phyloP scores from a whole-genome alignment of 306 rosid species.

The Parietaria judaica region DNA sequence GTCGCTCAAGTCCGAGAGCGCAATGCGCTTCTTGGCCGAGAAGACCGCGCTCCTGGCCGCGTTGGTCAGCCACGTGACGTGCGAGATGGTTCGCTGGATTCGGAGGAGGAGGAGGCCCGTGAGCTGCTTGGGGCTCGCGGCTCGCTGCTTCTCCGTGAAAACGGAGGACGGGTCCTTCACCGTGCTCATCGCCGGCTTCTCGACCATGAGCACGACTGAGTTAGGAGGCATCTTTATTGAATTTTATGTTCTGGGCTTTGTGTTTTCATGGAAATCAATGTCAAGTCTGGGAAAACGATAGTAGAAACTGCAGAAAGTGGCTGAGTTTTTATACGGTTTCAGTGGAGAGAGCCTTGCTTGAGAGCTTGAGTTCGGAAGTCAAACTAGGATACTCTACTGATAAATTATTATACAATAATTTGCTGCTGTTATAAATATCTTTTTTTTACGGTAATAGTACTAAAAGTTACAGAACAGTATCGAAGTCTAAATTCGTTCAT shows the following conservation, averaged over 20 bases:
- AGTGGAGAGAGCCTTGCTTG: background rate
- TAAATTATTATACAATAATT: background rate
- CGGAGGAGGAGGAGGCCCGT: constrained; percentile 87
- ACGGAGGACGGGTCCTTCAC: constrained; percentile 36
- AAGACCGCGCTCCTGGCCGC: constrained; percentile 30
- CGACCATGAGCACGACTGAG: constrained; percentile 46
- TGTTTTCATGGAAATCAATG: background rate
- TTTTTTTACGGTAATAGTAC: too few species aligned
- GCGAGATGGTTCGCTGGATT: constrained; percentile 52
- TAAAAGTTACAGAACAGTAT: too few species aligned
- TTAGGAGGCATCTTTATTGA: constrained; percentile 54
- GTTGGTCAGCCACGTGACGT: constrained; percentile 61
- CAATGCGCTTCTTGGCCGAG: constrained; percentile 62
- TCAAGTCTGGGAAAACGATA: background rate
- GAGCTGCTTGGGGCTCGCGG: constrained; percentile 64
- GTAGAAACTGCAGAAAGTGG: constrained; percentile 6
- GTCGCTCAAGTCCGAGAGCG: constrained; percentile 44
- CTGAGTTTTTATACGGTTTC: constrained; percentile 3
- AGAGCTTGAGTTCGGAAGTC: constrained; percentile 3
- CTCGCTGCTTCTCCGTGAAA: constrained; percentile 56
- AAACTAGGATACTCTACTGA: constrained; percentile 11
- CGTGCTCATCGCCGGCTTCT: constrained; percentile 41
- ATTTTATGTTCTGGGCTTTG: background rate
- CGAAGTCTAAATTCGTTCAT: too few species aligned
- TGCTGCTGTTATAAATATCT: too few species aligned